Conservation (phyloP, 257 asterid genomes). For the Osmanthus fragrans region DNA sequence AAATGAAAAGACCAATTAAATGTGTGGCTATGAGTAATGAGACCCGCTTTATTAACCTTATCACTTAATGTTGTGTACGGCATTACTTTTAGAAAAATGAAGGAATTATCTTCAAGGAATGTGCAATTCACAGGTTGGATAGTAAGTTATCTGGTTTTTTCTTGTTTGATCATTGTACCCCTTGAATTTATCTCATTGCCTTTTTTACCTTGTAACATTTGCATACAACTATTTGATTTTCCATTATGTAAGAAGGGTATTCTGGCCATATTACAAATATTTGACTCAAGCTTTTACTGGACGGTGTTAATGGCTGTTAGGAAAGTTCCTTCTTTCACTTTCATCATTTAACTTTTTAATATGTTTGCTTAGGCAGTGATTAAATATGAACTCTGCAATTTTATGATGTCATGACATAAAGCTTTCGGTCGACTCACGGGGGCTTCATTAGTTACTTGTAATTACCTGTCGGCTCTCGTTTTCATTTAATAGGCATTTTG, state of each 20-base stretch:
- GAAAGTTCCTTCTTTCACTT: conserved; percentile 57
- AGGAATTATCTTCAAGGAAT: conserved; percentile 23
- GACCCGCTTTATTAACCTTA: no score
- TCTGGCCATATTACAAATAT: conserved; percentile 29
- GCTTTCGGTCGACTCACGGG: conserved; percentile 41
- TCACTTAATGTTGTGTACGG: no score
- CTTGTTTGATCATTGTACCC: conserved; percentile 30
- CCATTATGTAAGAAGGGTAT: conserved; percentile 30
- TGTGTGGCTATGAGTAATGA: no score
- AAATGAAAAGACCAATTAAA: no score
- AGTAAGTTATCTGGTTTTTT: conserved; percentile 41
- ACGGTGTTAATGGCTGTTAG: conserved; percentile 42
- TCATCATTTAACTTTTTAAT: conserved; percentile 33
- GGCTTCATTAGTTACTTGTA: conserved; percentile 48
- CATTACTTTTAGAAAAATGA: not conserved
- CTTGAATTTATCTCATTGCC: conserved; percentile 2
- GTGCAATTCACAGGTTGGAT: conserved; percentile 37
- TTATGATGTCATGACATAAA: conserved; percentile 10
- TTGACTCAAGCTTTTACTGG: conserved; percentile 41
- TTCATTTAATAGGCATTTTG: conserved; percentile 43
- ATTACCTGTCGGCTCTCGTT: conserved; percentile 48
- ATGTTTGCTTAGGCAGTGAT: conserved; percentile 6
- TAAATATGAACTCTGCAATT: not conserved
- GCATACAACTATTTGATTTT: not conserved
- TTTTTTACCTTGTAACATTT: not conserved